Percentiles rank a stretch among this genome's conserved stretches.
Conservation (phyloP, 169 alveolate genomes). For the Theileria orientalis region DNA sequence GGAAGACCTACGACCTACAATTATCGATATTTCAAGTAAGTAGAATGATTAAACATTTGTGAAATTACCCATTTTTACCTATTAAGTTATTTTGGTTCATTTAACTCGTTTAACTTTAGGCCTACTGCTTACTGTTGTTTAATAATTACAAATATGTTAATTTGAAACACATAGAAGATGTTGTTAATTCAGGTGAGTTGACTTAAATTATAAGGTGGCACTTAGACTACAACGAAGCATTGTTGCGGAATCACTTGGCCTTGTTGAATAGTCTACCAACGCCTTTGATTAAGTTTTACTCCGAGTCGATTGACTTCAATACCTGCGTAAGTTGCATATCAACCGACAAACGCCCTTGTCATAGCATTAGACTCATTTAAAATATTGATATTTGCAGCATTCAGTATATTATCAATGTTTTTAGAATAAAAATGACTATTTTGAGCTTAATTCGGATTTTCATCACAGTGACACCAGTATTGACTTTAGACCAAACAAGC, state of each 20-base stretch:
- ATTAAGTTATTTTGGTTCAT: background rate
- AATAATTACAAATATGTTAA: conserved; percentile 1
- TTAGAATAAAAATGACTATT: conserved; percentile 12
- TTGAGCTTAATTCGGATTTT: conserved; percentile 21
- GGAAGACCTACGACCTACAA: conserved; percentile 13
- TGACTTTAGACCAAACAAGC: background rate
- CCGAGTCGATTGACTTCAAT: conserved; percentile 16
- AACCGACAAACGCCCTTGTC: no score
- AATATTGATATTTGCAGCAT: no score
- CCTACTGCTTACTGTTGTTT: conserved; percentile 45
- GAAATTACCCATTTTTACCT: no score
- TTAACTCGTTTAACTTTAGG: conserved; percentile 1
- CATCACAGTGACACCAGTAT: background rate
- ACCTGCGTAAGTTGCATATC: conserved; percentile 7
- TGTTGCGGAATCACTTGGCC: conserved; percentile 41
- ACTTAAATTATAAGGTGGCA: background rate
- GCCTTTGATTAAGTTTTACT: conserved; percentile 13
- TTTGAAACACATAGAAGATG: conserved; percentile 13
- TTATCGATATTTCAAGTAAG: conserved; percentile 28
- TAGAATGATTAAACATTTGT: background rate
- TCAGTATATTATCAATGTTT: no score
- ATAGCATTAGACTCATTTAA: no score
- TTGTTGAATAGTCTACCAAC: background rate
- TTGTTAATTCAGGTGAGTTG: background rate
- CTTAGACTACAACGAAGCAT: conserved; percentile 32